A percentile compares a stretch with the other conserved stretches of the same genome.
These are phyloP conservation scores for Suillus americanus DNA, from an alignment of 768 basidiomycete species.

Conservation along the genomic window DNA sequence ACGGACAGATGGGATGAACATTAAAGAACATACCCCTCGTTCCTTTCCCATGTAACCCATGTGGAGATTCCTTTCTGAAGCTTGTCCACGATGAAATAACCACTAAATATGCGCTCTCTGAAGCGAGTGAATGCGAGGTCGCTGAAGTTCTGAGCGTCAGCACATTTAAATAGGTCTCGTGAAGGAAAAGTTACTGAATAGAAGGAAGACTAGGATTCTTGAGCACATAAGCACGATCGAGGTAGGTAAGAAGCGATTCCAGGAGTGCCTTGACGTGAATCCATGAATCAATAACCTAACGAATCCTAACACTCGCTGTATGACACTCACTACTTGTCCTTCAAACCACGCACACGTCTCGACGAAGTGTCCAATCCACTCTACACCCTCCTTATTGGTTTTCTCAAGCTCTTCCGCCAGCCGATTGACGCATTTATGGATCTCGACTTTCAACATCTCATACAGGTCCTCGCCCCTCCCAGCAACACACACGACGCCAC, in stretches of 20 bases:
- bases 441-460: conserved; percentile 52
- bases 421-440: conserved; percentile 52
- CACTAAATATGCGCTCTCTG: conserved; percentile 48
- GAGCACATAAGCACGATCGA: conserved; percentile 66
- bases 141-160: conserved; percentile 32
- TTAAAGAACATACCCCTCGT: conserved; percentile 30
- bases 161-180: conserved; percentile 1
- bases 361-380: conserved; percentile 63
- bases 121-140: conserved; percentile 61
- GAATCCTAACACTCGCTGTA: not conserved
- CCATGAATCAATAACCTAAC: conserved; percentile 3
- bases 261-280: conserved; percentile 47
- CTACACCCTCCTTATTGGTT: conserved; percentile 31
- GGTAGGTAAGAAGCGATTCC: conserved; percentile 62
- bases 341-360: conserved; percentile 63
- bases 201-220: conserved; percentile 36
- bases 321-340: conserved; percentile 53
- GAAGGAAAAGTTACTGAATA: conserved; percentile 43
- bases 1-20: conserved; percentile 6
- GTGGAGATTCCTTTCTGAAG: conserved; percentile 45
- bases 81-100: conserved; percentile 40
- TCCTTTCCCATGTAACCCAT: conserved; percentile 60
- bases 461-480: conserved; percentile 60
- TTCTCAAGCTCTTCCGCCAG: conserved; percentile 40
- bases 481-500: conserved; percentile 49